phyloP scores from a whole-genome alignment of 1,284 basidiomycete species.

The Pseudozyma thailandica region DNA sequence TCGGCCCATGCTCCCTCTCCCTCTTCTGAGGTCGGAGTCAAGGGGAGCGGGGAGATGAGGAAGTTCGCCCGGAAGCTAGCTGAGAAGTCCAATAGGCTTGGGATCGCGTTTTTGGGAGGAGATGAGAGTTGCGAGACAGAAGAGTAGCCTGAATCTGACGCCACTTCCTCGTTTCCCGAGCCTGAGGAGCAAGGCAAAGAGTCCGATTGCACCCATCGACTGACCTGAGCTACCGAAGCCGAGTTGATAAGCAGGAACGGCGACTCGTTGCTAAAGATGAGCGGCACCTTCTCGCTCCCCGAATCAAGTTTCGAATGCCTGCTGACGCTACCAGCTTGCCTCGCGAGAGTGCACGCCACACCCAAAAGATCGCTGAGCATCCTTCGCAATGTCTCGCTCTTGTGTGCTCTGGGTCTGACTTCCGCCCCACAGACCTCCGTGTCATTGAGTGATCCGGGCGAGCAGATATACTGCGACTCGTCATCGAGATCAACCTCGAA shows the following conservation, averaged over 20 bases:
- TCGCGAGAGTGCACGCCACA: slow-evolving; percentile 43
- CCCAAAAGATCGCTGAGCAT: slow-evolving; percentile 42
- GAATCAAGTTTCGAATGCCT: slow-evolving; percentile 38
- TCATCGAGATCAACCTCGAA: slow-evolving; percentile 19
- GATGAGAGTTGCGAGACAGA: slow-evolving; percentile 7
- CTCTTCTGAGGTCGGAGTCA: neutral
- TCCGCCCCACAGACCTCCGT: slow-evolving; percentile 30
- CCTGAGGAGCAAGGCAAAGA: neutral
- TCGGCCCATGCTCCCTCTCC: slow-evolving; percentile 21
- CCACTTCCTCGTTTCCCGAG: slow-evolving; percentile 17
- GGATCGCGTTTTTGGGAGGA: neutral
- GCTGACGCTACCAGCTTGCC: slow-evolving; percentile 19
- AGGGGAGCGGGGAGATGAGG: slow-evolving; percentile 34
- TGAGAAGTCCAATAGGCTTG: slow-evolving; percentile 7
- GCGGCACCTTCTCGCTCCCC: slow-evolving; percentile 34
- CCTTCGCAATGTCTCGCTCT: slow-evolving; percentile 12
- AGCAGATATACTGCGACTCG: slow-evolving; percentile 21
- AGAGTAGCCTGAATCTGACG: slow-evolving; percentile 44
- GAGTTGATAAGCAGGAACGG: slow-evolving; percentile 55
- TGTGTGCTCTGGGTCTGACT: slow-evolving; percentile 28
- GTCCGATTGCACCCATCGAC: slow-evolving; percentile 30
- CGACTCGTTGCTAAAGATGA: slow-evolving; percentile 56
- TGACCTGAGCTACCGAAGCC: slow-evolving; percentile 36
- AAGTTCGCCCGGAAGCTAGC: slow-evolving; percentile 55
- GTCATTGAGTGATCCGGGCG: neutral